Evolutionary conservation across 31 red algal genomes (phyloP).

Genomic region (Asparagopsis taxiformis): DNA sequence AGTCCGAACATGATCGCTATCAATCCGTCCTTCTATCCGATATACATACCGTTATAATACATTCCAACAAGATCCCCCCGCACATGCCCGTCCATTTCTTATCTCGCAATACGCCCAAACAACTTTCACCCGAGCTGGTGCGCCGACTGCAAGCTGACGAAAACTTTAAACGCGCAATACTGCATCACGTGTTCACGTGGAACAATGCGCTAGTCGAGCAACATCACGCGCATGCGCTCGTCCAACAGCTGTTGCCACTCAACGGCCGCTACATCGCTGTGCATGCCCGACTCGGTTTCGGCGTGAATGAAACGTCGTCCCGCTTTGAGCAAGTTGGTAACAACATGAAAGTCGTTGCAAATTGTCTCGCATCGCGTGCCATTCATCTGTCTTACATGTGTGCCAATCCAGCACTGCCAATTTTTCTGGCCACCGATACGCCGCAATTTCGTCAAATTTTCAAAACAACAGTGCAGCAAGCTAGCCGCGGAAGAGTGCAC

Average conservation of each 20-base stretch:
- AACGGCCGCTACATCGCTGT: slow-evolving; percentile 39
- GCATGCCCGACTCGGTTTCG: slow-evolving; percentile 29
- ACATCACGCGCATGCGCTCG: neutral
- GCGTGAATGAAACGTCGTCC: slow-evolving; percentile 4
- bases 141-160: neutral
- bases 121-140: neutral
- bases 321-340: slow-evolving; percentile 9
- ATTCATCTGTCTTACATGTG: slow-evolving; percentile 19
- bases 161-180: slow-evolving; percentile 1
- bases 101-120: slow-evolving; percentile 1
- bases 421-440: slow-evolving; percentile 51
- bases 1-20: neutral
- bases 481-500: slow-evolving; percentile 29
- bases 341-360: slow-evolving; percentile 11
- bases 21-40: slow-evolving; percentile 10
- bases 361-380: slow-evolving; percentile 43
- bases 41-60: slow-evolving; percentile 3
- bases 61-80: neutral
- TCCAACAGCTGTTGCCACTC: neutral
- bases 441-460: slow-evolving; percentile 19
- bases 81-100: neutral
- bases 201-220: neutral
- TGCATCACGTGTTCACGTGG: slow-evolving; percentile 24
- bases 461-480: slow-evolving; percentile 7
- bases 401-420: slow-evolving; percentile 23